Conservation (phyloP, 2,329 filamentous ascomycete species). For the Colletotrichum abscissum region DNA sequence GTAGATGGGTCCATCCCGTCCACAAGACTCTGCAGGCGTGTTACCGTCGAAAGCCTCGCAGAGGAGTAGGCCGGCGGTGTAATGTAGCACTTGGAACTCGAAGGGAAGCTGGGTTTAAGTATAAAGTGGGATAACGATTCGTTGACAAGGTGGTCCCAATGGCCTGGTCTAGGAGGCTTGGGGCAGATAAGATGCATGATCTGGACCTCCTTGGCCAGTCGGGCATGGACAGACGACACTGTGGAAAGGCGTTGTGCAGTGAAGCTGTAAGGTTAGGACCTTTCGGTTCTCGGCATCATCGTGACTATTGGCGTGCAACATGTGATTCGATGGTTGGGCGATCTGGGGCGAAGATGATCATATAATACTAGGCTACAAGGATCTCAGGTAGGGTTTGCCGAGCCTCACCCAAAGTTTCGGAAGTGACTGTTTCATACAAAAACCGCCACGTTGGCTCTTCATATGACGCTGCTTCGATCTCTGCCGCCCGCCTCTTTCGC, state of each 20-base stretch:
- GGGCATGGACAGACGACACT: neutral
- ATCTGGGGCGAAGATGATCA: neutral
- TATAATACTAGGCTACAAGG: neutral
- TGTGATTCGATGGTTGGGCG: neutral
- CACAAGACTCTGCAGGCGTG: neutral
- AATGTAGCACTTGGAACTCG: constrained; percentile 26
- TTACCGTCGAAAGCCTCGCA: neutral
- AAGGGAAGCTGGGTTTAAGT: neutral
- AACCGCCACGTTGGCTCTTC: constrained; percentile 20
- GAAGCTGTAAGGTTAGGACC: neutral
- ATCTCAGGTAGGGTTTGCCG: neutral
- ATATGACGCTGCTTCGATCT: constrained; percentile 6
- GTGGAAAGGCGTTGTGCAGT: neutral
- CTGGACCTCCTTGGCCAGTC: constrained; percentile 2
- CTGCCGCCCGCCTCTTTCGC: neutral
- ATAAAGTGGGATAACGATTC: constrained; percentile 3
- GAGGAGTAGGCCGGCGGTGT: constrained; percentile 6
- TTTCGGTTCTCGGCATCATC: constrained; percentile 27
- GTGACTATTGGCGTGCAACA: constrained; percentile 14
- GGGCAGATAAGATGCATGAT: constrained; percentile 18
- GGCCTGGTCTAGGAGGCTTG: constrained; percentile 25
- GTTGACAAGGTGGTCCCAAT: constrained; percentile 30
- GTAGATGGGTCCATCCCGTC: neutral
- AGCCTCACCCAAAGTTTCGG: constrained; percentile 8
- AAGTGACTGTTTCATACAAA: constrained; percentile 26